Conservation (phyloP, 768 basidiomycete species). For the Tephrocybe sp. region DNA sequence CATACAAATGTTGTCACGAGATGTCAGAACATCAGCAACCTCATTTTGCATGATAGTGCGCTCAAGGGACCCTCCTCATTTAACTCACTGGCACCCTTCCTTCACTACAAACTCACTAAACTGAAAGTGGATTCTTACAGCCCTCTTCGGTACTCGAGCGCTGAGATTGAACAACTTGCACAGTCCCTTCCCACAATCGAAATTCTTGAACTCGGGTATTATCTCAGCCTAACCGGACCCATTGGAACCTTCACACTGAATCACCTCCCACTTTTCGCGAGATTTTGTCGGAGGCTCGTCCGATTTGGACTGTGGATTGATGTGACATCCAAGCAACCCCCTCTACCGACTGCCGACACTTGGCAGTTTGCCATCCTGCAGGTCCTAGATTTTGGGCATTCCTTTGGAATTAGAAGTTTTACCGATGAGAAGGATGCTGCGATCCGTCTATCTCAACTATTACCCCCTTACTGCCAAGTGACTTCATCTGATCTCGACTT, state of each 20-base stretch:
- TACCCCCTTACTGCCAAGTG: not conserved
- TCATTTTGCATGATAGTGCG: not conserved
- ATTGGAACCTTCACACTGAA: not conserved
- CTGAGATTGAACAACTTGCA: not conserved
- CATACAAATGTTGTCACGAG: not conserved
- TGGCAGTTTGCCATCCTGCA: not conserved
- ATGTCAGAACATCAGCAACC: not conserved
- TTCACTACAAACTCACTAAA: not conserved
- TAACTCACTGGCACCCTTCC: not conserved
- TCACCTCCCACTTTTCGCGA: constrained; percentile 3
- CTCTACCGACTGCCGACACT: not conserved
- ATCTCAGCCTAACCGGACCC: not conserved
- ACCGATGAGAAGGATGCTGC: not conserved
- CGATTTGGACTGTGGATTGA: not conserved
- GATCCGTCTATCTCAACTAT: not conserved
- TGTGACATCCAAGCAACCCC: not conserved
- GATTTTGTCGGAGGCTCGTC: not conserved
- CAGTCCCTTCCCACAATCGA: not conserved
- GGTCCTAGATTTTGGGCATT: not conserved
- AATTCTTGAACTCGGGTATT: not conserved
- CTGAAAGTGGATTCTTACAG: not conserved
- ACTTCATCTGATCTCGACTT: not conserved
- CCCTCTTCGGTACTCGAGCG: not conserved
- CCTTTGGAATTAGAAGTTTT: not conserved
- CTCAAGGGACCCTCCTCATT: not conserved